Evolutionary conservation across 495 filamentous ascomycete species (phyloP).

Genomic region (Melanomma pulvis-pyrius): DNA sequence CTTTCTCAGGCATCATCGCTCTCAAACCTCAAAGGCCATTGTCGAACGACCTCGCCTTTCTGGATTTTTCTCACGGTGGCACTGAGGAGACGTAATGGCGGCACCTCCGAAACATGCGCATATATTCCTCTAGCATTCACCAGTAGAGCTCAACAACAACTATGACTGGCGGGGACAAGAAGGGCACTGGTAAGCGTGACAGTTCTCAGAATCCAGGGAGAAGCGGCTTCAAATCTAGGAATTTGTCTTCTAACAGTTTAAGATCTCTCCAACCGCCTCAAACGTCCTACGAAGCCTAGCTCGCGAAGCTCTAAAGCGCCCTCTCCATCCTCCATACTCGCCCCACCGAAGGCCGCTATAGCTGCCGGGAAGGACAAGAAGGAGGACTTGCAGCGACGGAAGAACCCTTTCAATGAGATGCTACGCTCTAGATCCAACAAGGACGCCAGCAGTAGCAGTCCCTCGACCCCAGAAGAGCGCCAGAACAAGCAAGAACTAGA

Average conservation of each 20-base stretch:
- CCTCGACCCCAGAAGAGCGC: conserved; percentile 12
- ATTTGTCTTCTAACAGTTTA: neutral
- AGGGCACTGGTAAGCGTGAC: conserved; percentile 22
- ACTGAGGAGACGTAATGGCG: neutral
- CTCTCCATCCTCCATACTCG: conserved; percentile 18
- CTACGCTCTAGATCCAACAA: conserved; percentile 17
- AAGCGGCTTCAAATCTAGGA: neutral
- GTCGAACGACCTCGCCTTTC: neutral
- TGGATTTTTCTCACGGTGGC: neutral
- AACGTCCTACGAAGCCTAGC: conserved; percentile 20
- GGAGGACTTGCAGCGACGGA: conserved; percentile 34
- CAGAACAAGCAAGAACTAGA: conserved; percentile 4
- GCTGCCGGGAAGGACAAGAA: conserved; percentile 28
- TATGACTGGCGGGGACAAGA: conserved; percentile 20
- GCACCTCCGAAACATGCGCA: neutral
- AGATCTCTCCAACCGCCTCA: conserved; percentile 34
- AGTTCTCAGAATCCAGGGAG: neutral
- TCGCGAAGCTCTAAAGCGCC: conserved; percentile 23
- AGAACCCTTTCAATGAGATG: conserved; percentile 35
- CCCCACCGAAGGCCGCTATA: conserved; percentile 33
- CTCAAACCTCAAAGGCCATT: neutral
- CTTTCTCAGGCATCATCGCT: neutral
- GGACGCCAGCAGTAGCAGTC: conserved; percentile 5
- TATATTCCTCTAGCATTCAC: neutral
- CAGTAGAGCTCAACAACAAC: neutral